Base-by-base conservation (phyloP, 2,329 filamentous ascomycete genomes). In the Camillea tinctor region DNA sequence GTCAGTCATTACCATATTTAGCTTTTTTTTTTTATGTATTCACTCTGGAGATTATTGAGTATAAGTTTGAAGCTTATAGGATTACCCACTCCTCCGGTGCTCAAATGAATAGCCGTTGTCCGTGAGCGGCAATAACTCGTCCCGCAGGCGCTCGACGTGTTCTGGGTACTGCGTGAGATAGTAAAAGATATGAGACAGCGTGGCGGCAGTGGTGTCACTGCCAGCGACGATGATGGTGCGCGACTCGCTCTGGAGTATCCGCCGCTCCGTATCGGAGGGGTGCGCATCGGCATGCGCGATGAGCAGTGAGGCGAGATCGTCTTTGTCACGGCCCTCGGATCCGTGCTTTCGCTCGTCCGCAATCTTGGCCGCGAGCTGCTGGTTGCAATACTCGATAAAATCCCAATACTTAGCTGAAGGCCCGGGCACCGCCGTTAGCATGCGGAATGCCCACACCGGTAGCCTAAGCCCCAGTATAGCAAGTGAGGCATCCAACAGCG, bases 391-490 rank as follows among this genome's bases (percentile, higher is more conserved):
- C n/a, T 20, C 11, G 3, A 58, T 55, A 5, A 61, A 60, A 1
- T 6, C 30, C 58, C 60, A 64, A 54, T 54, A 62, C 17, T 55
- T 24, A 7, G 44, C 55, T 20, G 26, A 21, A 11, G 19, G 20
- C n/a, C 53, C 57, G 11, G 57, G 62, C 19, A 62, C 61, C 19
- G 30, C 44, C 11, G 48, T 40, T 11, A 58, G 2, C 7, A 65
- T 21, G 24, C 58, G 60, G 54, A 66, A 63, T 17, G 63, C 40
- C 64, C 64, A 66, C 44, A 55, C 56, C 1, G 64, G 64, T 4
- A 66, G 21, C 20, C 58, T 60, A 15, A 56, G 51, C n/a, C 54
- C 24, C 8, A 59, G 51, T 1, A 49, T 26, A 9, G 8, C 30
- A 4, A 60, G 5, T 5, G 50, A 62, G 2, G 26, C 17, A 15